A percentile compares a stretch with the other conserved stretches of the same genome.
Evolutionary conservation across 2,329 filamentous ascomycete genomes (phyloP).

Genomic region (Colletotrichum musae): DNA sequence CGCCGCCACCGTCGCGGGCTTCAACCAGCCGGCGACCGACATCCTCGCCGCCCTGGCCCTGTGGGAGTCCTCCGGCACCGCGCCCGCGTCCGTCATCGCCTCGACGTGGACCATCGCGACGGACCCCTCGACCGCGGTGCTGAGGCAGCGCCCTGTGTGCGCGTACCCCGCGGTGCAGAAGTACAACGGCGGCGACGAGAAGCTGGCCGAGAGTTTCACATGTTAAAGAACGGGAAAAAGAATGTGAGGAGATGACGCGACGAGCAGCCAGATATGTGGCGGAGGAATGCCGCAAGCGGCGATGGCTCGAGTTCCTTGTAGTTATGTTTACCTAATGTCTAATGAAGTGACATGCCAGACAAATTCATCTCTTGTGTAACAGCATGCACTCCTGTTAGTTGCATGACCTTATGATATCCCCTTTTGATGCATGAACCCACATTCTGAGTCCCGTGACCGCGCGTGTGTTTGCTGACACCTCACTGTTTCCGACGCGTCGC

Average conservation of each 20-base stretch:
- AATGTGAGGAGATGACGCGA: neutral
- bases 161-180: conserved; percentile 48
- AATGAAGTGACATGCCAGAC: conserved; percentile 16
- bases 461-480: conserved; percentile 28
- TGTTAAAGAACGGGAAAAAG: neutral
- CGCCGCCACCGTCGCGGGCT: conserved; percentile 53
- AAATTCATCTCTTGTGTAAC: neutral
- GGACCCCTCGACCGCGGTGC: conserved; percentile 52
- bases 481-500: conserved; percentile 5
- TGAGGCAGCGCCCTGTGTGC: conserved; percentile 63
- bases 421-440: neutral
- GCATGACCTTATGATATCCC: no score
- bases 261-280: neutral
- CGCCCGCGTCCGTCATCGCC: conserved; percentile 52
- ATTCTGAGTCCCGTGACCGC: conserved; percentile 19
- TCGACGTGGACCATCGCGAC: conserved; percentile 50
- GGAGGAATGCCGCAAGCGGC: conserved; percentile 1
- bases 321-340: conserved; percentile 23
- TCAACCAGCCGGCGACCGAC: conserved; percentile 53
- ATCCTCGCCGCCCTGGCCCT: conserved; percentile 54
- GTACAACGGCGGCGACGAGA: conserved; percentile 12
- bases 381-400: rapidly evolving
- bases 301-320: neutral
- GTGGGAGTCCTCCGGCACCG: conserved; percentile 54
- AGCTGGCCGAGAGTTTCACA: conserved; percentile 16